These are phyloP conservation scores for Phanerochaete sordida DNA, from an alignment of 768 basidiomycete species.

Conservation along the genomic window DNA sequence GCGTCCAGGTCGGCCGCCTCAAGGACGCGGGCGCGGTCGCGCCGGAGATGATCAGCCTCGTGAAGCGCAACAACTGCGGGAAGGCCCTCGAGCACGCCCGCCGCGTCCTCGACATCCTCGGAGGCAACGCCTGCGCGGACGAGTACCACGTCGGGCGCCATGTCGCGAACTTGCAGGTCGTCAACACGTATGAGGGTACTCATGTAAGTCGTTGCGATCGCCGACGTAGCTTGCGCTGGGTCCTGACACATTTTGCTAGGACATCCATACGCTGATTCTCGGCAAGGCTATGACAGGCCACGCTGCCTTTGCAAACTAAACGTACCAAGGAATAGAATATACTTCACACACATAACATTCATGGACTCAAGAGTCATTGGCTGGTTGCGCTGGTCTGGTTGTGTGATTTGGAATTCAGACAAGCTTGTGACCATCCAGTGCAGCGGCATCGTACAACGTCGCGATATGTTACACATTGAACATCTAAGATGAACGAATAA, in stretches of 20 bases:
- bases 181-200: slow-evolving; percentile 92
- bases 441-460: too few species aligned
- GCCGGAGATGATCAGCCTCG: slow-evolving; percentile 92
- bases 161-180: slow-evolving; percentile 92
- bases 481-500: too few species aligned
- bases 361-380: too few species aligned
- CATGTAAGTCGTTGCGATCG: slow-evolving; percentile 38
- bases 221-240: not conserved
- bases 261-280: slow-evolving; percentile 88
- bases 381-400: too few species aligned
- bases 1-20: slow-evolving; percentile 73
- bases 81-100: slow-evolving; percentile 86
- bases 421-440: too few species aligned
- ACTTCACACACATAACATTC: too few species aligned
- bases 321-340: not conserved
- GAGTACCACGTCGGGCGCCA: slow-evolving; percentile 98
- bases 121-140: slow-evolving; percentile 91
- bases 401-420: too few species aligned
- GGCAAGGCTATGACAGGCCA: slow-evolving; percentile 92
- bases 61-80: slow-evolving; percentile 95
- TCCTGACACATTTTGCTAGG: slow-evolving; percentile 37
- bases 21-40: slow-evolving; percentile 73
- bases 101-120: slow-evolving; percentile 82
- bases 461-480: too few species aligned
- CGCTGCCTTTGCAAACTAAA: slow-evolving; percentile 64